Evolutionary conservation across 2,329 filamentous ascomycete genomes (phyloP).

Genomic region (Neurospora crassa): DNA sequence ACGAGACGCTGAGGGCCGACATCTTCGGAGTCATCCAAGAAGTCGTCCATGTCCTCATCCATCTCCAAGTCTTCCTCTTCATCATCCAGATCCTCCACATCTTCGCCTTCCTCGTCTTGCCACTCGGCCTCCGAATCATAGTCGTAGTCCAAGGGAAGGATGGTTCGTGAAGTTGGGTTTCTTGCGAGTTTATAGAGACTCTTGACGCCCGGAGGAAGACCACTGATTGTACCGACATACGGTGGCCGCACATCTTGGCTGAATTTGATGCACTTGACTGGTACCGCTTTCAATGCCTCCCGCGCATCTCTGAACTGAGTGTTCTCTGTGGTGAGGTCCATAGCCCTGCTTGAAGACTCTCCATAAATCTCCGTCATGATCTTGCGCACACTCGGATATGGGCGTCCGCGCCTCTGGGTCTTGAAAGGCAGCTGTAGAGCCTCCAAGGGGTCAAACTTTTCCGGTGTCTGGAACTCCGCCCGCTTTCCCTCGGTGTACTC

Average conservation of each 20-base stretch:
- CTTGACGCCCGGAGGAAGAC: conserved; percentile 38
- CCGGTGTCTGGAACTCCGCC: conserved; percentile 31
- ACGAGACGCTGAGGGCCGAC: conserved; percentile 42
- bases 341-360: conserved; percentile 23
- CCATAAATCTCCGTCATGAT: conserved; percentile 49
- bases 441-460: conserved; percentile 33
- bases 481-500: conserved; percentile 39
- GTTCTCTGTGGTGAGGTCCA: conserved; percentile 28
- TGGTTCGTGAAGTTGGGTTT: conserved; percentile 39
- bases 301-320: conserved; percentile 28
- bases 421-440: conserved; percentile 36
- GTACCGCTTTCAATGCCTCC: conserved; percentile 39
- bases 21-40: conserved; percentile 81
- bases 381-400: conserved; percentile 45
- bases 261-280: conserved; percentile 55
- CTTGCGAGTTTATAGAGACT: conserved; percentile 43
- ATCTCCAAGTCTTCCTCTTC: conserved; percentile 60
- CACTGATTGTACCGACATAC: conserved; percentile 66
- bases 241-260: conserved; percentile 56
- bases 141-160: conserved; percentile 65
- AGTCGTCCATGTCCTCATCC: conserved; percentile 83
- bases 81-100: conserved; percentile 58
- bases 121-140: conserved; percentile 83
- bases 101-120: conserved; percentile 67
- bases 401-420: conserved; percentile 33